Conservation (phyloP, 2,329 filamentous ascomycete species). For the Aaosphaeria arxii region DNA sequence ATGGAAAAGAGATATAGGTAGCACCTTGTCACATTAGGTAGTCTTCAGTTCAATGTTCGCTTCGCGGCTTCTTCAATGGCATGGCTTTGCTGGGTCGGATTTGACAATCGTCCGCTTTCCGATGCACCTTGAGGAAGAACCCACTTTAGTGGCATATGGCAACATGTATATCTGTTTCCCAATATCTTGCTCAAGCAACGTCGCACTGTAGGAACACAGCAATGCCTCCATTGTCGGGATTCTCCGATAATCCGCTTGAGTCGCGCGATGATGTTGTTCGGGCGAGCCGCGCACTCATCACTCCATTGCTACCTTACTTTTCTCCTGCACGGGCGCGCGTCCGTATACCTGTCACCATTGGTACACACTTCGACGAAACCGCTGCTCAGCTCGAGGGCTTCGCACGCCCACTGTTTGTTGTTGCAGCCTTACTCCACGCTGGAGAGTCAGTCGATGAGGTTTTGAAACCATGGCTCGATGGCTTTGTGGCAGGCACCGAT, state of each 20-base stretch:
- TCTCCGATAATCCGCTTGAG: conserved; percentile 2
- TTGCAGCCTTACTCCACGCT: not conserved
- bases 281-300: conserved; percentile 1
- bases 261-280: not conserved
- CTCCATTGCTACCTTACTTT: not conserved
- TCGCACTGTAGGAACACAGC: not conserved
- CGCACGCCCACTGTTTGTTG: not conserved
- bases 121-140: not conserved
- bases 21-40: not conserved
- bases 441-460: not conserved
- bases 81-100: not conserved
- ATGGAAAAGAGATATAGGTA: not conserved
- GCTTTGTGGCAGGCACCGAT: not conserved
- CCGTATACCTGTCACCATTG: not conserved
- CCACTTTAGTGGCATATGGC: no score
- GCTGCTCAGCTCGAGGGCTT: not conserved
- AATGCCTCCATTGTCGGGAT: conserved; percentile 2
- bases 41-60: not conserved
- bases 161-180: not conserved
- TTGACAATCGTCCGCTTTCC: not conserved
- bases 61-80: not conserved
- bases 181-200: not conserved
- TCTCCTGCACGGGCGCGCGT: not conserved
- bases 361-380: not conserved
- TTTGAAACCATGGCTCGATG: not conserved